These are phyloP conservation scores for Fonsecaea nubica DNA, from an alignment of 2,329 filamentous ascomycete species.

Conservation along the genomic window DNA sequence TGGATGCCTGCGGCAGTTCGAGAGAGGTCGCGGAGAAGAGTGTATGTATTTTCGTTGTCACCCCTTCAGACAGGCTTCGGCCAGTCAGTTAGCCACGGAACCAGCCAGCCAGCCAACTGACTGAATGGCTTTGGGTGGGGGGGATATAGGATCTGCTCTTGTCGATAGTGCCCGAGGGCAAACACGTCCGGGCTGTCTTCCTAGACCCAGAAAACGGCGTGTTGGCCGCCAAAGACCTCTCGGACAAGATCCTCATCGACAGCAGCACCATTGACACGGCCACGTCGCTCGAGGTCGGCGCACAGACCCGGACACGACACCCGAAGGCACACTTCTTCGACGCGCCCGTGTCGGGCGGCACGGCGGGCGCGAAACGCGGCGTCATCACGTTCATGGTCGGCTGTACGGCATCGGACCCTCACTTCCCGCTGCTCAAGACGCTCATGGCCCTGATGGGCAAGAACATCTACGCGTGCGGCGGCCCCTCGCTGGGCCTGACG, in stretches of 20 bases:
- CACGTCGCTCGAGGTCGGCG: conserved; percentile 42
- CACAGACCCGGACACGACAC: conserved; percentile 7
- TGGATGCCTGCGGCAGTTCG: conserved; percentile 46
- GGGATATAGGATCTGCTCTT: conserved; percentile 39
- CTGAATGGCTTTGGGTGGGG: background rate
- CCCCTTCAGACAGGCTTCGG: background rate
- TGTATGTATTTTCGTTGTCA: conserved; percentile 45
- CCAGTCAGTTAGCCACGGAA: too few species aligned
- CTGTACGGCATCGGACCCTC: conserved; percentile 53
- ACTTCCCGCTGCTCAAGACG: conserved; percentile 51
- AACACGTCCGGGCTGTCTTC: conserved; percentile 48
- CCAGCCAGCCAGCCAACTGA: background rate
- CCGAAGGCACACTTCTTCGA: conserved; percentile 56
- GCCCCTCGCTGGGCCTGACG: conserved; percentile 60
- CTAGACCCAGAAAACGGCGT: conserved; percentile 55
- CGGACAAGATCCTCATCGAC: conserved; percentile 58
- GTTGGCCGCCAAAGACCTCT: conserved; percentile 46
- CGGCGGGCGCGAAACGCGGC: conserved; percentile 57
- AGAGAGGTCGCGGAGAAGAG: conserved; percentile 58
- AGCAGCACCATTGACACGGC: conserved; percentile 63
- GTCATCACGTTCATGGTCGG: conserved; percentile 63
- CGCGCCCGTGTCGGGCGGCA: conserved; percentile 60
- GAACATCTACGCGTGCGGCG: conserved; percentile 60
- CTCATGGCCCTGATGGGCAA: conserved; percentile 61
- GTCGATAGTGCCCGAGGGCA: conserved; percentile 46